These are phyloP conservation scores for Ganoderma boninense DNA, from an alignment of 1,284 basidiomycete species.

Conservation along the genomic window DNA sequence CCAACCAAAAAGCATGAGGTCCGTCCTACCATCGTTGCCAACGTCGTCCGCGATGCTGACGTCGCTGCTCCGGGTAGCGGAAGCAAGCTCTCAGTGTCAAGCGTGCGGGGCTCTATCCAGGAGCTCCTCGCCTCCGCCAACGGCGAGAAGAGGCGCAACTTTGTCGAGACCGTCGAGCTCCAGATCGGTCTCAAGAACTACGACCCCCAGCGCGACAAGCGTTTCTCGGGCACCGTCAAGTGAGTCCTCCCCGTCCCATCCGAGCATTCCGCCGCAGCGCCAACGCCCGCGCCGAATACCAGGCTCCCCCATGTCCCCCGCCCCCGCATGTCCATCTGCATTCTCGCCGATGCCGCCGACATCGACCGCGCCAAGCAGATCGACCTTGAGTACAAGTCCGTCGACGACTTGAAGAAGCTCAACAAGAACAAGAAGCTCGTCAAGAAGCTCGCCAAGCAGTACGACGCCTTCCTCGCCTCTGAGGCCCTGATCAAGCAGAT, in stretches of 20 bases:
- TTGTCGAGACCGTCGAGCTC: slow-evolving; percentile 93
- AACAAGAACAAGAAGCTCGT: slow-evolving; percentile 99
- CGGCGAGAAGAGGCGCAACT: slow-evolving; percentile 89
- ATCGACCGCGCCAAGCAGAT: slow-evolving; percentile 99
- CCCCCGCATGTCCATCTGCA: slow-evolving; percentile 99
- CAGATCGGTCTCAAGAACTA: slow-evolving; percentile 99
- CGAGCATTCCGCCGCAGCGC: background rate
- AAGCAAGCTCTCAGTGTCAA: slow-evolving; percentile 94
- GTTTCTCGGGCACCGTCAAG: slow-evolving; percentile 98
- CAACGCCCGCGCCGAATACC: slow-evolving; percentile 22
- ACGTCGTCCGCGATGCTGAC: background rate
- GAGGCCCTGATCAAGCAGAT: slow-evolving; percentile 99
- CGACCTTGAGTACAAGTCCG: slow-evolving; percentile 98
- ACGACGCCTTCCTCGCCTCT: slow-evolving; percentile 98
- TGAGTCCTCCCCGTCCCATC: slow-evolving; percentile 43
- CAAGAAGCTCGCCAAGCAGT: slow-evolving; percentile 99
- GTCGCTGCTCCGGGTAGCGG: slow-evolving; percentile 28
- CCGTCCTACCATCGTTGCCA: slow-evolving; percentile 5
- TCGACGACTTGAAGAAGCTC: slow-evolving; percentile 99
- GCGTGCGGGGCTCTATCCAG: slow-evolving; percentile 97
- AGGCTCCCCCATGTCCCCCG: slow-evolving; percentile 96
- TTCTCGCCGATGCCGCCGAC: slow-evolving; percentile 98
- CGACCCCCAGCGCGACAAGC: slow-evolving; percentile 95
- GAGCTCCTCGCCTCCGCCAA: slow-evolving; percentile 80
- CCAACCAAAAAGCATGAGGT: slow-evolving; percentile 40